A percentile compares a stretch with the other conserved stretches of the same genome.
These are phyloP conservation scores for Heliosperma pusillum DNA, from an alignment of 148 eudicot genomes.

Conservation along the genomic window DNA sequence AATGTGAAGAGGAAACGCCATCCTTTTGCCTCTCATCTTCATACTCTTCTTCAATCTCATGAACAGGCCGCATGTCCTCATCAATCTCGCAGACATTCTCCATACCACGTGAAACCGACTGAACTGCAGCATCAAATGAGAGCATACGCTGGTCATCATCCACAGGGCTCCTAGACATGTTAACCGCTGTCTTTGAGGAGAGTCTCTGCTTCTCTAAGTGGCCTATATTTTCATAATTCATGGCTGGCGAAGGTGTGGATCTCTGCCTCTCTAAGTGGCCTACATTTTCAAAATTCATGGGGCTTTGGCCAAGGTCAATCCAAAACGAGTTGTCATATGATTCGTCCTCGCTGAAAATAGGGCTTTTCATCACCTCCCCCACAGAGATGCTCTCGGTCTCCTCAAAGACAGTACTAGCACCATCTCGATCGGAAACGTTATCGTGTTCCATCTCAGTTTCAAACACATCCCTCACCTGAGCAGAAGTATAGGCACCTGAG, in stretches of 20 bases:
- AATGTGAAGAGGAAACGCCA: slow-evolving; percentile 29
- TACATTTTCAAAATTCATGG: slow-evolving; percentile 55
- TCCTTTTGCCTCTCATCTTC: slow-evolving; percentile 25
- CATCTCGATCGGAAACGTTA: slow-evolving; percentile 74
- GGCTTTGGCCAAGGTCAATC: slow-evolving; percentile 97
- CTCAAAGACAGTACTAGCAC: slow-evolving; percentile 83
- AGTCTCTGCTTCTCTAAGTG: slow-evolving; percentile 38
- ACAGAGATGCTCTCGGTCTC: slow-evolving; percentile 77
- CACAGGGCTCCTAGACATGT: slow-evolving; percentile 43
- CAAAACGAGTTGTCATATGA: slow-evolving; percentile 92
- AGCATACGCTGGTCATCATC: slow-evolving; percentile 56
- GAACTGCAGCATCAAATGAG: slow-evolving; percentile 86
- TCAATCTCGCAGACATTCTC: slow-evolving; percentile 48
- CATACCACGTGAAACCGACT: slow-evolving; percentile 68
- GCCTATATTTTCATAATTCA: no score
- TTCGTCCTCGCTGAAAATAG: slow-evolving; percentile 95
- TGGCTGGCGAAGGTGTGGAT: slow-evolving; percentile 52
- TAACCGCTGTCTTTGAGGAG: slow-evolving; percentile 53
- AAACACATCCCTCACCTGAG: slow-evolving; percentile 83
- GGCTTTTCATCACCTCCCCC: slow-evolving; percentile 92
- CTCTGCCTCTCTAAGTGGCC: slow-evolving; percentile 48
- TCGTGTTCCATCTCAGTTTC: slow-evolving; percentile 90
- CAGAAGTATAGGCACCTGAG: slow-evolving; percentile 85
- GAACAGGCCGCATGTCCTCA: slow-evolving; percentile 42
- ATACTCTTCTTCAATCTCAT: slow-evolving; percentile 69